Evolutionary conservation across 2,329 filamentous ascomycete species (phyloP), one percentile per base, ranked within the genome.

Genomic region (Hypomyces rosellus): DNA sequence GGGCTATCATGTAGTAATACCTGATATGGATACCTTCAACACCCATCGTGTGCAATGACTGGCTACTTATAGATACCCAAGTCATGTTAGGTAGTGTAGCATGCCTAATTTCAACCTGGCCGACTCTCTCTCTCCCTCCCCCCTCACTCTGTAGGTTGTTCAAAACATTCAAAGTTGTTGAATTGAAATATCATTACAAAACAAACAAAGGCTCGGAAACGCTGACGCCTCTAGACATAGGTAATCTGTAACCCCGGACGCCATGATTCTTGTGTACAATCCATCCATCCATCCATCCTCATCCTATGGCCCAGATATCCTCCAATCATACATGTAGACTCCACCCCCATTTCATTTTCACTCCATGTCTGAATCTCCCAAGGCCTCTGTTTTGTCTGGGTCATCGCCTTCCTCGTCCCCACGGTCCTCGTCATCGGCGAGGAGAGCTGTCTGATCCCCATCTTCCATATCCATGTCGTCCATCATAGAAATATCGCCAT

Each of bases 381-480:
- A 60, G 15, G 61, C 57, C 51, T 70, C 74, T 34, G 67, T 70
- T 45, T 64, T 64, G 49, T 69, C 67, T 5, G 60, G 55, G 42
- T 74, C 73, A 16, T 74, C 74, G 11, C 71, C 71, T 8, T 76
- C 75, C 45, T 73, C 74, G 45, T 75, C 75, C 39, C 66, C 73
- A 14, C 70, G 44, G 18, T 25, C 69, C 30, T 72, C 72, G 2
- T 68, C 73, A 40, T 75, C 73, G 1, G 61, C 73, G 5, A 59
- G 53, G 25, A 66, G 53, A 18, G 59, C 61, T 14, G 65, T 67
- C 50, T 68, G 63, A 37, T 74, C 71, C 45, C 66, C 72, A 2
- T 68, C 76, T 34, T 79, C 78, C 58, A 77, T 74, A 14, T 81
- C 65, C 12, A 74, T 74, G 25, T 82, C 78, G 49, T 79, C 78